Conservation (phyloP, 768 basidiomycete species). For the Bullera alba region DNA sequence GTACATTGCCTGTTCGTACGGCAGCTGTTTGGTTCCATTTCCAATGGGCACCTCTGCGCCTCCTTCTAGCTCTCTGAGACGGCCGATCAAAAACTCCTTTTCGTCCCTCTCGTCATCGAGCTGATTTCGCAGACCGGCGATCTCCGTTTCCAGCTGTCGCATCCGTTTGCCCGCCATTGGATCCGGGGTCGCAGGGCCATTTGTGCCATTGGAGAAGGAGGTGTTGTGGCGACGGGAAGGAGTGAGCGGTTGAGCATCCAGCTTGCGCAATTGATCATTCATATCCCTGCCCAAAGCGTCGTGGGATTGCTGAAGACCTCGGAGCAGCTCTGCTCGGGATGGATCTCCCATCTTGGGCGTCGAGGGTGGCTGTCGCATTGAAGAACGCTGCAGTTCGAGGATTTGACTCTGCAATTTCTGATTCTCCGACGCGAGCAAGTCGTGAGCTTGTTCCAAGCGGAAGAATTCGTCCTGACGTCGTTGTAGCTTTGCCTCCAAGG, state of each 20-base stretch:
- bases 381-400: conserved; percentile 18
- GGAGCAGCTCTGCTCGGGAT: conserved; percentile 30
- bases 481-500: neutral
- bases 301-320: conserved; percentile 35
- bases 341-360: neutral
- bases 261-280: conserved; percentile 34
- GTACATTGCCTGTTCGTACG: conserved; percentile 34
- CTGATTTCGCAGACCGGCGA: conserved; percentile 33
- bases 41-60: conserved; percentile 4
- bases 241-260: conserved; percentile 25
- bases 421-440: conserved; percentile 15
- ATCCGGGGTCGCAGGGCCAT: conserved; percentile 50
- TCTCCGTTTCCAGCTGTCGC: conserved; percentile 30
- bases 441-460: conserved; percentile 15
- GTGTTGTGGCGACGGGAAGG: conserved; percentile 45
- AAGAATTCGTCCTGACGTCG: conserved; percentile 2
- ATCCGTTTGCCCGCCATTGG: conserved; percentile 51
- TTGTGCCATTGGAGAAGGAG: conserved; percentile 59
- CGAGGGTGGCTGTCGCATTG: conserved; percentile 1
- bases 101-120: conserved; percentile 41
- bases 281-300: conserved; percentile 35
- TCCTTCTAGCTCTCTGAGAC: conserved; percentile 25
- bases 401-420: conserved; percentile 19
- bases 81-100: conserved; percentile 30
- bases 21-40: conserved; percentile 7